Evolutionary conservation across 1,284 basidiomycete genomes (phyloP).

Genomic region (Vanrija pseudolonga): DNA sequence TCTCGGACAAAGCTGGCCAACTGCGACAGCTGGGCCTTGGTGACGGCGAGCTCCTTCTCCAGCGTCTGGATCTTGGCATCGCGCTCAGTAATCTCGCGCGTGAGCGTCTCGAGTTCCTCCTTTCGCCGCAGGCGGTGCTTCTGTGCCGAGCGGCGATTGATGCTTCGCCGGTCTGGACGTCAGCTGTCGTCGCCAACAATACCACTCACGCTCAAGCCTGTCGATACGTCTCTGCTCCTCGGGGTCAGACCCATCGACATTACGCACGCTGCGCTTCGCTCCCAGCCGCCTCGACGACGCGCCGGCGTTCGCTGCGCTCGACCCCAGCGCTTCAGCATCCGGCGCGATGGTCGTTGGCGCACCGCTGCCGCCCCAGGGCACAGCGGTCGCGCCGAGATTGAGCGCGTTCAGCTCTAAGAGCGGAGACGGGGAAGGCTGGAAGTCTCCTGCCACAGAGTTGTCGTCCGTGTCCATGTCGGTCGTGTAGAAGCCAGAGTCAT

Average conservation of each 20-base stretch:
- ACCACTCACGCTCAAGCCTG: conserved; percentile 15
- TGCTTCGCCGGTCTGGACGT: conserved; percentile 18
- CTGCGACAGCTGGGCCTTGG: conserved; percentile 10
- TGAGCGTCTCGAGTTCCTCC: conserved; percentile 17
- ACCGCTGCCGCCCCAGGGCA: neutral
- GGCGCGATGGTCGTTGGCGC: conserved; percentile 11
- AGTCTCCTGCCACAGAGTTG: neutral
- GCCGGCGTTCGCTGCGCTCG: neutral
- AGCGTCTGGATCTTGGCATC: conserved; percentile 12
- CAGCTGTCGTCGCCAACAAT: neutral
- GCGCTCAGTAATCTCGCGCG: conserved; percentile 9
- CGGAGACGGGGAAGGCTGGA: conserved; percentile 5
- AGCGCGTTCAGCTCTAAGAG: conserved; percentile 10
- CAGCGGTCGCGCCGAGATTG: conserved; percentile 1
- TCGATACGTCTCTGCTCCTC: conserved; percentile 10
- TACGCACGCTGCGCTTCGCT: neutral
- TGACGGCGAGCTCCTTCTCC: conserved; percentile 14
- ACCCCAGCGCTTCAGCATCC: conserved; percentile 4
- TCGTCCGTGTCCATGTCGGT: conserved; percentile 12
- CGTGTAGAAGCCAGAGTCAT: conserved; percentile 9
- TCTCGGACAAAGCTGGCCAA: neutral
- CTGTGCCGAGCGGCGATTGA: conserved; percentile 22
- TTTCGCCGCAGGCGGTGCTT: conserved; percentile 22
- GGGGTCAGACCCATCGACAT: conserved; percentile 1
- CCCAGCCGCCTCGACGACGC: neutral